Percentiles rank a stretch among this genome's conserved stretches.
Evolutionary conservation across 1,139 yeast species (phyloP).

Genomic region (Saccharomyces pastorianus): DNA sequence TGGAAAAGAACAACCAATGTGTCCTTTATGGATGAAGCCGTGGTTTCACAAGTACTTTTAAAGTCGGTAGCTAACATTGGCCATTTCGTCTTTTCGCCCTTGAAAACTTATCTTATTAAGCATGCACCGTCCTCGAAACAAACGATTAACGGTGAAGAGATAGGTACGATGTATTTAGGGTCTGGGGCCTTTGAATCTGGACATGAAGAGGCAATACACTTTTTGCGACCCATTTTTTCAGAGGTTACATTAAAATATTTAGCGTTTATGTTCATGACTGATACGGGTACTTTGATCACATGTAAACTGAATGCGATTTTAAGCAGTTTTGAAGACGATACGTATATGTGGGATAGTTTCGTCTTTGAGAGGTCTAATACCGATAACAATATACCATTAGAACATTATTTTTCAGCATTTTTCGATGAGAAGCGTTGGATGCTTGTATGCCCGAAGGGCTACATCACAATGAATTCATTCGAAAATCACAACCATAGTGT

Average conservation of each 20-base stretch:
- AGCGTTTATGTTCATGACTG: not conserved
- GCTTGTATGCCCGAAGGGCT: not conserved
- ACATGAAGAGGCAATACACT: not conserved
- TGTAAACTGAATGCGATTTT: not conserved
- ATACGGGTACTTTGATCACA: not conserved
- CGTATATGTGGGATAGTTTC: conserved; percentile 1
- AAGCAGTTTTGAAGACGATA: conserved; percentile 1
- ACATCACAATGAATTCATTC: not conserved
- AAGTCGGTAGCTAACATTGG: conserved; percentile 15
- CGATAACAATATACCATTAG: not conserved
- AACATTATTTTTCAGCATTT: not conserved
- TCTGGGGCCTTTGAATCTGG: not conserved
- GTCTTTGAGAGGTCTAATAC: not conserved
- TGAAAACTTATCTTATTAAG: conserved; percentile 8
- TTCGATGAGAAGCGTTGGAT: not conserved
- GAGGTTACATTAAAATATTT: not conserved
- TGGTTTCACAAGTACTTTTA: conserved; percentile 1
- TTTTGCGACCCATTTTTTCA: not conserved
- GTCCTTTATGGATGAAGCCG: not conserved
- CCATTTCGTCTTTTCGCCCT: conserved; percentile 12
- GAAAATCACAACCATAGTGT: not conserved
- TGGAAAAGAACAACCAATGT: not conserved
- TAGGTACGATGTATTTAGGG: not conserved
- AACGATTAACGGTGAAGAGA: conserved; percentile 6
- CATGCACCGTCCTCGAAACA: conserved; percentile 14